These are phyloP conservation scores for Microdochium bolleyi DNA, from an alignment of 2,329 filamentous ascomycete species.

Conservation along the genomic window DNA sequence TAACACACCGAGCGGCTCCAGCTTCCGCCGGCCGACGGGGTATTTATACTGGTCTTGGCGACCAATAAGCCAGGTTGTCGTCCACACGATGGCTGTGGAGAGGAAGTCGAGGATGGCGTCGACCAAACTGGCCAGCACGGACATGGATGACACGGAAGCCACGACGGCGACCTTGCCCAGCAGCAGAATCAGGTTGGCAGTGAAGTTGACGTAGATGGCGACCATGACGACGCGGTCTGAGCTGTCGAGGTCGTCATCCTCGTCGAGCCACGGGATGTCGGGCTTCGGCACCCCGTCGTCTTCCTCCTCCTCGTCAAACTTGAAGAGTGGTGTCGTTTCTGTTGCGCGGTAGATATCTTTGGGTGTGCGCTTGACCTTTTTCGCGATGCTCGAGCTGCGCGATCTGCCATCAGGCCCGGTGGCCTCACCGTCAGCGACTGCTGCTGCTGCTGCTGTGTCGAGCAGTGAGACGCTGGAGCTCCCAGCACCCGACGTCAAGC, in stretches of 20 bases:
- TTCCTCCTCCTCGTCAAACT: constrained; percentile 35
- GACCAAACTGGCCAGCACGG: constrained; percentile 71
- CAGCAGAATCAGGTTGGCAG: constrained; percentile 69
- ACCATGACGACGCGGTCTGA: constrained; percentile 70
- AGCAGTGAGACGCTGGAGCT: neutral
- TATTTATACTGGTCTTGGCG: constrained; percentile 68
- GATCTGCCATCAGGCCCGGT: neutral
- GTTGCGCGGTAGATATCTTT: constrained; percentile 77
- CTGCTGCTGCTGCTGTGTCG: neutral
- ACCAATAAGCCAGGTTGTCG: constrained; percentile 66
- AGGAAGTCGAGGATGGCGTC: constrained; percentile 76
- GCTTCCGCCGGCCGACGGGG: constrained; percentile 66
- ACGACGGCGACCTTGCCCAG: constrained; percentile 68
- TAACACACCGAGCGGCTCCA: constrained; percentile 74
- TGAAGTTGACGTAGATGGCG: constrained; percentile 80
- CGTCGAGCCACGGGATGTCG: constrained; percentile 62
- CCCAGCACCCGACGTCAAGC: neutral
- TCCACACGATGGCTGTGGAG: constrained; percentile 74
- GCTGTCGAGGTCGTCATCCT: constrained; percentile 64
- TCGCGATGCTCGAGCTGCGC: constrained; percentile 13
- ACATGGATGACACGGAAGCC: constrained; percentile 70
- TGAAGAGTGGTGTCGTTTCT: constrained; percentile 60
- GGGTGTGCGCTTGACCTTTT: constrained; percentile 68
- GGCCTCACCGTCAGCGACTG: neutral
- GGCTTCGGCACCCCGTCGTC: constrained; percentile 33